A percentile compares a stretch with the other conserved stretches of the same genome.
phyloP scores from a whole-genome alignment of 2,329 filamentous ascomycete genomes.

The Capronia americana region DNA sequence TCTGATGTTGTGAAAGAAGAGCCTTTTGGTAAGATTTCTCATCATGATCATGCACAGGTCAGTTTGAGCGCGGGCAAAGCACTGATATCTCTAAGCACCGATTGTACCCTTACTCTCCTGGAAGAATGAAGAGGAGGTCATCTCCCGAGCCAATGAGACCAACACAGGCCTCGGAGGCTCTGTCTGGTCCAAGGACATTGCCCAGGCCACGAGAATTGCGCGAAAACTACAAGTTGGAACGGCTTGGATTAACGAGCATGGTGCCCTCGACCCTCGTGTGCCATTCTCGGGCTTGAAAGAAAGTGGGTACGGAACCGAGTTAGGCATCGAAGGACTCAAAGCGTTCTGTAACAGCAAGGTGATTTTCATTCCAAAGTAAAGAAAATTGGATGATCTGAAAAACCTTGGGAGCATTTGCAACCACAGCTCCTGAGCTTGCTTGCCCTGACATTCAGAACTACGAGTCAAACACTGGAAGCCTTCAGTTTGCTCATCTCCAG shows the following conservation, averaged over 20 bases:
- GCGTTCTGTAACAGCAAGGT: constrained; percentile 1
- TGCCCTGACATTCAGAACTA: not conserved
- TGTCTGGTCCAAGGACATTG: constrained; percentile 33
- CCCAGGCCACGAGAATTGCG: constrained; percentile 23
- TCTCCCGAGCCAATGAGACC: constrained; percentile 24
- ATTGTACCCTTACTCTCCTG: constrained; percentile 68
- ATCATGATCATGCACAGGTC: not conserved
- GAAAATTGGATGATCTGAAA: not conserved
- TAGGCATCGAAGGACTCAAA: constrained; percentile 35
- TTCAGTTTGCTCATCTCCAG: too few species aligned
- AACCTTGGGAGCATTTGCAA: not conserved
- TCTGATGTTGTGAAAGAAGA: constrained; percentile 1
- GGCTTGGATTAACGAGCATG: constrained; percentile 38
- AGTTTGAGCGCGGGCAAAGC: not conserved
- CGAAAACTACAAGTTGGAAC: constrained; percentile 31
- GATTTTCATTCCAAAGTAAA: not conserved
- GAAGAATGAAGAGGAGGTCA: constrained; percentile 44
- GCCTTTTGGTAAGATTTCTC: not conserved
- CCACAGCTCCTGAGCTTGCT: not conserved
- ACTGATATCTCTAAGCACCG: constrained; percentile 51
- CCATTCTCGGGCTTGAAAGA: constrained; percentile 71
- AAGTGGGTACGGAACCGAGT: constrained; percentile 42
- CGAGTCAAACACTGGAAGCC: too few species aligned
- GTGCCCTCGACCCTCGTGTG: constrained; percentile 2
- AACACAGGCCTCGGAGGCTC: constrained; percentile 28